Conservation (phyloP, 1,284 basidiomycete species). For the Rhodotorula sp. region DNA sequence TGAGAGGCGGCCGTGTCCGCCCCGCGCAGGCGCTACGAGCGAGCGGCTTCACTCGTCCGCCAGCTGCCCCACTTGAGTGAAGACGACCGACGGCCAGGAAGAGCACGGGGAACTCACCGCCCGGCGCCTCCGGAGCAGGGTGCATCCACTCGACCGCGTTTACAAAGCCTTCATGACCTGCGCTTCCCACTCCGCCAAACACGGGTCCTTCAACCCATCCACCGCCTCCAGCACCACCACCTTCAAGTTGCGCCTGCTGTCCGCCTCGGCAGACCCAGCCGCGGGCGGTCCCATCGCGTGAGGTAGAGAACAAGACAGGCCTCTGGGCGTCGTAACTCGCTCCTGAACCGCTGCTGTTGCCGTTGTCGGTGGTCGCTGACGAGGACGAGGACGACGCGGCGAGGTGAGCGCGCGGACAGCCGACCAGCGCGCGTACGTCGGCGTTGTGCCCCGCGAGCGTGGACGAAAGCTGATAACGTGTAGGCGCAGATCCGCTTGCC, state of each 20-base stretch:
- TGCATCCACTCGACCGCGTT: slow-evolving; percentile 76
- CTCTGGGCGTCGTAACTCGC: neutral
- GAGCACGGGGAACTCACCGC: slow-evolving; percentile 33
- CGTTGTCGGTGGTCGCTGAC: slow-evolving; percentile 57
- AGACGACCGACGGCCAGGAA: neutral
- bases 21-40: too few species aligned
- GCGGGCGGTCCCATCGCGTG: slow-evolving; percentile 84
- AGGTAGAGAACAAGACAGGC: slow-evolving; percentile 67
- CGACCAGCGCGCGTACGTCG: slow-evolving; percentile 43
- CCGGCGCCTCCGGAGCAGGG: slow-evolving; percentile 51
- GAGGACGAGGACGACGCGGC: slow-evolving; percentile 46
- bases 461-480: slow-evolving; percentile 76
- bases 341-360: too few species aligned
- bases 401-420: slow-evolving; percentile 7
- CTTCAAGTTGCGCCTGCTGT: slow-evolving; percentile 42
- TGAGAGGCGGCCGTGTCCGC: too few species aligned
- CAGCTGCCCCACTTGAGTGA: neutral
- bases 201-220: slow-evolving; percentile 29
- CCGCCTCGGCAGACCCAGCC: slow-evolving; percentile 67
- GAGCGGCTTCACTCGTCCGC: neutral
- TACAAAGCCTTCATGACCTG: slow-evolving; percentile 61
- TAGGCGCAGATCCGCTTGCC: neutral
- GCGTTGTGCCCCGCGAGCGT: slow-evolving; percentile 58
- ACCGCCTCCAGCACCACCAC: slow-evolving; percentile 7
- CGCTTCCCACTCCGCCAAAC: slow-evolving; percentile 8